Base-by-base conservation (phyloP, 2,329 filamentous ascomycete species). In the Cercospora berteroae region DNA sequence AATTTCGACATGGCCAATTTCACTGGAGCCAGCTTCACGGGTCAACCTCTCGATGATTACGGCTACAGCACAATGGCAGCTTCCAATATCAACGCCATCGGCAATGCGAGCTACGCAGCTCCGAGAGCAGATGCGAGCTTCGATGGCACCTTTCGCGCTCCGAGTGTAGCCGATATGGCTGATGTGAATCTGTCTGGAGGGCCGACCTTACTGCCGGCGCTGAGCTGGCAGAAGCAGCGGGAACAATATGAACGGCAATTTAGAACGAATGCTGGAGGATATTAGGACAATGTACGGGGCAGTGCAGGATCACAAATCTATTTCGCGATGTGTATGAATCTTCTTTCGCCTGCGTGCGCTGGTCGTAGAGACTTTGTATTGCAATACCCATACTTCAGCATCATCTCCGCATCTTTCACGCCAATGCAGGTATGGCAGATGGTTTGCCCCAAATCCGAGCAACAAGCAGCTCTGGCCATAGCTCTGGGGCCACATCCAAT, bases 1-100 rank as follows among this genome's bases (percentile, higher is more conserved):
- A 71, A 79, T 58, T 79, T 77, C 70, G 74, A 77, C 67, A 74
- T 78, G 67, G 68, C 72, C 16, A 71, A 74, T 27, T 78, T 76
- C 72, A 76, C 71, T 6, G 74, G 74, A 33, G 64, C 63, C 39
- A 67, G 42, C 29, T 52, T 58, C 48, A 57, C 50, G 13, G 36
- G 44, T 8, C 58, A 63, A 20, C 3, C 69, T 7, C 27, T 63
- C 23, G 39, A 59, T 60, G 18, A 65, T 3, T 61, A 64, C 10
- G 63, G 61, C 3, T 70, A 68, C 63, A 65, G 50, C 50, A 42
- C 52, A 10, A 62, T 63, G 16, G 67, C 69, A 8, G 67, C 67
- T 25, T 64, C 67, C 2, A 67, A 67, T 16, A 64, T 68, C 25
- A 36, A 56, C 13, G 61, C 65, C 58, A 68, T 70, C n/a, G 20